These are phyloP conservation scores for Colletotrichum sp. DNA, from an alignment of 2,329 filamentous ascomycete genomes.

Conservation along the genomic window DNA sequence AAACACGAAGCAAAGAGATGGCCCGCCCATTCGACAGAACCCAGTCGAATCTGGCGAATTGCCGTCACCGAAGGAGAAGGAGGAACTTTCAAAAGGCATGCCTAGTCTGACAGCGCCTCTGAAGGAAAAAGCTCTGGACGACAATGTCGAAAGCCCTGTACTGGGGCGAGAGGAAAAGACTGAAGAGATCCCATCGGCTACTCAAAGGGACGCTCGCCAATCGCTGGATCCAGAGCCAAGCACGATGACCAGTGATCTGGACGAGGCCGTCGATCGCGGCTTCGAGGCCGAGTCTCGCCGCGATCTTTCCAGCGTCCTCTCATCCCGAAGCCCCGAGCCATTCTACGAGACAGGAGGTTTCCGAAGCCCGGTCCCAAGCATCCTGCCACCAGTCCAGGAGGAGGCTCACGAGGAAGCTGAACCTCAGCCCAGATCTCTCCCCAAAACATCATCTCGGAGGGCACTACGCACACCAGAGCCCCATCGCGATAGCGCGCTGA, in stretches of 20 bases:
- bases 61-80: not conserved
- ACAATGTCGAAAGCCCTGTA: slow-evolving; percentile 42
- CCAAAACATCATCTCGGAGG: slow-evolving; percentile 19
- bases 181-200: not conserved
- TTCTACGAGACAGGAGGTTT: slow-evolving; percentile 35
- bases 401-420: slow-evolving; percentile 53
- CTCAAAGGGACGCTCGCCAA: not conserved
- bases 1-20: not conserved
- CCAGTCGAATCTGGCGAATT: not conserved
- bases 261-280: slow-evolving; percentile 18
- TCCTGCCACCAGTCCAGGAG: slow-evolving; percentile 57
- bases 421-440: slow-evolving; percentile 25
- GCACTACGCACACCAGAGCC: slow-evolving; percentile 34
- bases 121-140: slow-evolving; percentile 28
- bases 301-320: slow-evolving; percentile 22
- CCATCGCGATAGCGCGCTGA: slow-evolving; percentile 57
- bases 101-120: slow-evolving; percentile 2
- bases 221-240: not conserved
- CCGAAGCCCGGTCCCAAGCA: slow-evolving; percentile 46
- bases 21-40: not conserved
- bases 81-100: slow-evolving; percentile 8
- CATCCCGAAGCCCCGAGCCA: not conserved
- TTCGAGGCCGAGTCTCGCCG: slow-evolving; percentile 34
- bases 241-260: slow-evolving; percentile 16
- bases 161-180: slow-evolving; percentile 30